Evolutionary conservation across 164 flowering plant species (phyloP).

Genomic region (Stephania japonica): DNA sequence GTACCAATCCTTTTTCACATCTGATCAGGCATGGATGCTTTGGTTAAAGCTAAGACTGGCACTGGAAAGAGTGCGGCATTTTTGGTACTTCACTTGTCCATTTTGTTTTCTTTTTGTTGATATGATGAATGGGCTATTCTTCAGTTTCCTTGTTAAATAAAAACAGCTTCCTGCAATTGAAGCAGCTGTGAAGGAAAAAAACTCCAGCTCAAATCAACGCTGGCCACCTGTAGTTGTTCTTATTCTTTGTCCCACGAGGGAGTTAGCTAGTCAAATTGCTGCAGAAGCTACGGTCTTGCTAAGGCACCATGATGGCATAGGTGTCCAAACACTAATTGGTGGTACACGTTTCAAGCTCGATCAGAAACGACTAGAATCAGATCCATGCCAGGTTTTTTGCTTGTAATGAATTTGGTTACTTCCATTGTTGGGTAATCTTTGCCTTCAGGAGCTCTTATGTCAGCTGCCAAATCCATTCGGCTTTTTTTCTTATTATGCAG

Average conservation of each 20-base stretch:
- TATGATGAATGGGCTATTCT: conserved; percentile 13
- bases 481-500: not conserved
- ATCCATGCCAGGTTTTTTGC: conserved; percentile 72
- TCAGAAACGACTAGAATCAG: conserved; percentile 73
- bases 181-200: conserved; percentile 72
- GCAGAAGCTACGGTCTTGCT: conserved; percentile 88
- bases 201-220: conserved; percentile 28
- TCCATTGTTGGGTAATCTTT: not conserved
- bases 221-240: conserved; percentile 66
- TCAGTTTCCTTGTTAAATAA: conserved; percentile 34
- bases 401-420: not conserved
- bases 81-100: conserved; percentile 53
- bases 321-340: conserved; percentile 83
- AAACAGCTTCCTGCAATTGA: conserved; percentile 99
- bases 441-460: not conserved
- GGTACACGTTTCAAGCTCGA: conserved; percentile 92
- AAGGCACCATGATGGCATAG: conserved; percentile 75
- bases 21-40: conserved; percentile 76
- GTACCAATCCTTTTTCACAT: not conserved
- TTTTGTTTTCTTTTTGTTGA: conserved; percentile 6
- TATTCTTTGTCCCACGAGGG: conserved; percentile 90
- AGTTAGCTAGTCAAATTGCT: conserved; percentile 90
- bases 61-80: conserved; percentile 90
- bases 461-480: not conserved
- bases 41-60: conserved; percentile 90